Evolutionary conservation across 306 rosid species (phyloP).

Genomic region (Rosa rugosa): DNA sequence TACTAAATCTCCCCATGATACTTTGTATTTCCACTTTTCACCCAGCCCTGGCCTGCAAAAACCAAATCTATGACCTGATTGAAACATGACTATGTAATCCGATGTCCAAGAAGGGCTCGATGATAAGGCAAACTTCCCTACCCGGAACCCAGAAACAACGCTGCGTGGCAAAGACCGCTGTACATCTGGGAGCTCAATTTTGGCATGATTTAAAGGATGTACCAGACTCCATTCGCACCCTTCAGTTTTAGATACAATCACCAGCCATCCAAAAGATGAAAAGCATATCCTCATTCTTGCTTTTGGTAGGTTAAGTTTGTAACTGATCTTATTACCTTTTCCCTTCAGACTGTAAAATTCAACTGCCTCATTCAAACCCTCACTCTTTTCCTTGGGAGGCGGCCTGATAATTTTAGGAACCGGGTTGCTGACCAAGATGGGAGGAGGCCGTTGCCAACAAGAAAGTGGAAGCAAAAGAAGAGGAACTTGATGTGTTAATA

Average conservation of each 20-base stretch:
- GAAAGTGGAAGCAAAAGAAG: not conserved
- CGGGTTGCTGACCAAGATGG: not conserved
- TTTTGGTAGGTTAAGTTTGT: not conserved
- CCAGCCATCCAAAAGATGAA: not conserved
- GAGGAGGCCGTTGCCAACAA: not conserved
- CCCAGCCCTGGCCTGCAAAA: not conserved
- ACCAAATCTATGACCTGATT: not conserved
- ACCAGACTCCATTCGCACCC: not conserved
- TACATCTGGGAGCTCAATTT: not conserved
- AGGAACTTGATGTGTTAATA: not conserved
- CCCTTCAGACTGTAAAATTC: not conserved
- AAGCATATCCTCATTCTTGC: not conserved
- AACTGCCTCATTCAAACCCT: not conserved
- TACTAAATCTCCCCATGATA: not conserved
- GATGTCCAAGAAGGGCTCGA: constrained; percentile 6
- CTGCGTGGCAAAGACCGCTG: no score
- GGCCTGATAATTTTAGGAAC: no score
- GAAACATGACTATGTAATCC: not conserved
- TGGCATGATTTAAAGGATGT: not conserved
- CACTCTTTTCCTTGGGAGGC: no score
- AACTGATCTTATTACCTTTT: not conserved
- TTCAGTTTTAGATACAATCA: not conserved
- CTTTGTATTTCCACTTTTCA: not conserved
- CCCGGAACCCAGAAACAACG: no score
- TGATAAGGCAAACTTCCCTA: not conserved